A percentile compares a stretch with the other conserved stretches of the same genome.
Conservation (phyloP, 2,329 filamentous ascomycete species). For the Tolypocladium tundrense region DNA sequence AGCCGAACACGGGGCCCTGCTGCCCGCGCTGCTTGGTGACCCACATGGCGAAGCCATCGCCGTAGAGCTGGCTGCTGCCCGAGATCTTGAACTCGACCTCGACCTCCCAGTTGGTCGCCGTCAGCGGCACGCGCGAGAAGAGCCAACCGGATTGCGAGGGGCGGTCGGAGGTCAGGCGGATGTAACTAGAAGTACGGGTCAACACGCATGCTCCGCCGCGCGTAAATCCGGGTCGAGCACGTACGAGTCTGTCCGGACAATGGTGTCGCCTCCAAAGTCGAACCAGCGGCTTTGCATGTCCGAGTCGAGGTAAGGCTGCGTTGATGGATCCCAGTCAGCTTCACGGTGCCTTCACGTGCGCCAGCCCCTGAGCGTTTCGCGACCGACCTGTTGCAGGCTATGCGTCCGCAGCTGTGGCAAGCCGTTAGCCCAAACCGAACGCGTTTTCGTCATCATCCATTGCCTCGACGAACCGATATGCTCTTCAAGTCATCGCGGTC, state of each 20-base stretch:
- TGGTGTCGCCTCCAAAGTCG: constrained; percentile 93
- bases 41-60: constrained; percentile 97
- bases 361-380: constrained; percentile 2
- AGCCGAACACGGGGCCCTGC: constrained; percentile 77
- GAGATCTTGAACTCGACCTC: constrained; percentile 93
- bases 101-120: constrained; percentile 98
- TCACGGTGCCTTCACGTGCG: background rate
- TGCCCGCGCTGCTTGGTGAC: constrained; percentile 85
- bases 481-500: constrained; percentile 41
- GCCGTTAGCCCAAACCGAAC: background rate
- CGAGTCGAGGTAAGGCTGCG: constrained; percentile 87
- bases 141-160: constrained; percentile 88
- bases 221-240: constrained; percentile 14
- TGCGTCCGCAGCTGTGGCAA: constrained; percentile 67
- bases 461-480: constrained; percentile 31
- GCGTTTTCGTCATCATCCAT: background rate
- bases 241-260: constrained; percentile 64
- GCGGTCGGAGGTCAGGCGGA: constrained; percentile 83
- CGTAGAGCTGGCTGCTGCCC: constrained; percentile 80
- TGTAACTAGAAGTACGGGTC: constrained; percentile 53
- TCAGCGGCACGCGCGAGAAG: constrained; percentile 87
- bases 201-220: background rate
- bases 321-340: constrained; percentile 5
- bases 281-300: constrained; percentile 99
- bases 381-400: constrained; percentile 65